phyloP scores from a whole-genome alignment of 1,139 yeast genomes.

The Sugiyamaella pinicola region DNA sequence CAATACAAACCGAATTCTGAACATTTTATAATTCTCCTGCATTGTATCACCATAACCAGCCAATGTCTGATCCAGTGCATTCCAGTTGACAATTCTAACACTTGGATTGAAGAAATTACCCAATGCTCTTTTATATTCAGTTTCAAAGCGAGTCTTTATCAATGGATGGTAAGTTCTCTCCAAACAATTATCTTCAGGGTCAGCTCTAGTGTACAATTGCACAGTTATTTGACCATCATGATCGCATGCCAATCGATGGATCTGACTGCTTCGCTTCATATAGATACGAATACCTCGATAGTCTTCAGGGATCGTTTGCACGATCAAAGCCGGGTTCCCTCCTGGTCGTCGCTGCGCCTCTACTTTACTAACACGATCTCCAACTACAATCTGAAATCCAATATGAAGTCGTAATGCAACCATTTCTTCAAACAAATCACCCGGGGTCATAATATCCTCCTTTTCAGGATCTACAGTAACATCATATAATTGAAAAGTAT shows the following conservation, averaged over 20 bases:
- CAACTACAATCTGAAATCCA: slow-evolving; percentile 89
- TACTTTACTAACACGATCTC: slow-evolving; percentile 62
- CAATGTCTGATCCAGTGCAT: slow-evolving; percentile 80
- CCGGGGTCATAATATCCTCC: slow-evolving; percentile 55
- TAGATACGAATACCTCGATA: slow-evolving; percentile 64
- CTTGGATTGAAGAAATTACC: slow-evolving; percentile 58
- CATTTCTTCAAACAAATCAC: slow-evolving; percentile 81
- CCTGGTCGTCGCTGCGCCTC: slow-evolving; percentile 64
- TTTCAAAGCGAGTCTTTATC: slow-evolving; percentile 79
- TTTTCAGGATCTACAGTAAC: slow-evolving; percentile 60
- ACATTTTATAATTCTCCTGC: slow-evolving; percentile 57
- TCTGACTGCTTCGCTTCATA: slow-evolving; percentile 76
- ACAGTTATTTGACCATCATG: slow-evolving; percentile 71
- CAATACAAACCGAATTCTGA: slow-evolving; percentile 79
- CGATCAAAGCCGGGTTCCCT: slow-evolving; percentile 52
- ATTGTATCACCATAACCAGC: slow-evolving; percentile 84
- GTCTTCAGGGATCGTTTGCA: slow-evolving; percentile 46
- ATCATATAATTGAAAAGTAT: slow-evolving; percentile 60
- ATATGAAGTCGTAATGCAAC: slow-evolving; percentile 75
- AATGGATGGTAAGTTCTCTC: slow-evolving; percentile 50
- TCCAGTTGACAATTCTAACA: slow-evolving; percentile 77
- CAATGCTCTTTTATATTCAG: slow-evolving; percentile 59
- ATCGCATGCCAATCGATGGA: slow-evolving; percentile 78
- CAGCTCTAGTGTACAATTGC: slow-evolving; percentile 57
- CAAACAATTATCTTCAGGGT: slow-evolving; percentile 21